Evolutionary conservation across 1,139 yeast genomes (phyloP).

Genomic region (Geotrichum klebahnii): DNA sequence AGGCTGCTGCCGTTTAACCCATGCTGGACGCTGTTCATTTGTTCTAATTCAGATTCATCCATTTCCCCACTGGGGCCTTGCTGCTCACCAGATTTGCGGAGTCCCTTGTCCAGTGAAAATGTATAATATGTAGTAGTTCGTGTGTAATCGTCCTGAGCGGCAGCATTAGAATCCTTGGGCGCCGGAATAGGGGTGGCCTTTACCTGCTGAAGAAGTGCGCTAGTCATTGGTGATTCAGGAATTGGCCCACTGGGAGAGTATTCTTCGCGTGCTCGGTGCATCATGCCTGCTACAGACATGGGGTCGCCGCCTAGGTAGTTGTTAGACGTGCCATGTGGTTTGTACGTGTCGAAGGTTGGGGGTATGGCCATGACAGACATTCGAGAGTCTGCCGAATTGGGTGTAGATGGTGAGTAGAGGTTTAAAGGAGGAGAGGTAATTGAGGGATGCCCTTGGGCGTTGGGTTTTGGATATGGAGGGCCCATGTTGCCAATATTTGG

Average conservation of each 20-base stretch:
- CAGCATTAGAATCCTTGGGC: not conserved
- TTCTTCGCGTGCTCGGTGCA: not conserved
- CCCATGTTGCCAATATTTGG: not conserved
- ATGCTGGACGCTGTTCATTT: not conserved
- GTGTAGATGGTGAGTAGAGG: not conserved
- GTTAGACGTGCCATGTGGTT: not conserved
- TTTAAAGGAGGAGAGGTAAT: conserved; percentile 4
- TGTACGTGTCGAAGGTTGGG: not conserved
- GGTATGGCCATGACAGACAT: not conserved
- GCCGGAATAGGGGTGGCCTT: conserved; percentile 3
- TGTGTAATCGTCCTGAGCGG: conserved; percentile 6
- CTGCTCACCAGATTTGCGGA: not conserved
- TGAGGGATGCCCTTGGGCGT: no score
- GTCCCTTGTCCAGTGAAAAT: conserved; percentile 14
- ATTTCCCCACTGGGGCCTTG: not conserved
- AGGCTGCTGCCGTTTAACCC: conserved; percentile 28
- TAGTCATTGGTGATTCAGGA: conserved; percentile 13
- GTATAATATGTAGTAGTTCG: conserved; percentile 19
- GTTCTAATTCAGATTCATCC: not conserved
- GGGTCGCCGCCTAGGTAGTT: no score
- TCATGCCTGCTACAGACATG: not conserved
- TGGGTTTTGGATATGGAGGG: conserved; percentile 1
- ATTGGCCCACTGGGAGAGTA: conserved; percentile 9
- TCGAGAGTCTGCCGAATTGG: not conserved
- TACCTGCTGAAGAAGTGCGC: conserved; percentile 11